phyloP scores from a whole-genome alignment of 2,329 filamentous ascomycete species.

The Botrytis tulipae region DNA sequence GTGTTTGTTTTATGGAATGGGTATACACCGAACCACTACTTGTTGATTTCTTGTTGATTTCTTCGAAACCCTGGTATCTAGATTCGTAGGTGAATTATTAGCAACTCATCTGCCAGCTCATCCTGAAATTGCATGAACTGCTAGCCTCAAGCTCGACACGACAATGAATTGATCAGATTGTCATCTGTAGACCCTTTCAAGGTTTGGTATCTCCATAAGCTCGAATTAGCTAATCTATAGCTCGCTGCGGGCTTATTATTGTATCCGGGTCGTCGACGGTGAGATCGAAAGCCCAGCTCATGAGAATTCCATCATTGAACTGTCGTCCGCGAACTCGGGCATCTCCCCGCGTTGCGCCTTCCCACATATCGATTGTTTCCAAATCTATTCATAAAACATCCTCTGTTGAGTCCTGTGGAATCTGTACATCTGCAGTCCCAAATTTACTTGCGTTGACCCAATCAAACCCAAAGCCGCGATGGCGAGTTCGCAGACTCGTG shows the following conservation, averaged over 20 bases:
- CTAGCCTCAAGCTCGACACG: background rate
- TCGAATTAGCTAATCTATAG: background rate
- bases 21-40: background rate
- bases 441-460: background rate
- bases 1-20: background rate
- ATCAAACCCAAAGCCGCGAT: background rate
- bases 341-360: background rate
- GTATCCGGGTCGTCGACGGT: background rate
- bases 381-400: background rate
- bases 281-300: background rate
- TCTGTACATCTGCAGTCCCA: background rate
- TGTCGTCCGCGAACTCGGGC: background rate
- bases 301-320: background rate
- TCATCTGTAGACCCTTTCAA: background rate
- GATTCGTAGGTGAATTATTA: background rate
- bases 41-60: background rate
- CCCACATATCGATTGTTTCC: background rate
- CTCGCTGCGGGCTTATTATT: background rate
- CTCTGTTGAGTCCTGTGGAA: background rate
- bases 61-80: too few relatives aligned
- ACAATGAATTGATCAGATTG: background rate
- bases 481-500: background rate
- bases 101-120: background rate
- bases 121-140: background rate
- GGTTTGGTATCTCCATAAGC: background rate